Base-by-base conservation (phyloP, 805 yeast genomes). In the Clavispora phyllophila region DNA sequence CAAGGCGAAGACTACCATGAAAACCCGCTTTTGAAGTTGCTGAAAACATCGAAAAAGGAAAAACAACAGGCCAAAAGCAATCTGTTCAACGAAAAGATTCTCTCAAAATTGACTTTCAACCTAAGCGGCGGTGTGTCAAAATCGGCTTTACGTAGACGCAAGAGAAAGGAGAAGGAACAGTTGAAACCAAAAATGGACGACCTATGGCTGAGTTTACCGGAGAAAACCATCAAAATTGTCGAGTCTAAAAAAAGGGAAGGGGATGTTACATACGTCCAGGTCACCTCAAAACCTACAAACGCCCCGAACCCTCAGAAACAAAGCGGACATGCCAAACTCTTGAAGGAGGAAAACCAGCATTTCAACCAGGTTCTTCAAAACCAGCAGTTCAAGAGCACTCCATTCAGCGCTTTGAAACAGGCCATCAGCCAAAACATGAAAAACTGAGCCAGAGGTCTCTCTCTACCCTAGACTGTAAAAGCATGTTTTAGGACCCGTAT, bases 151-250 rank as follows among this genome's bases (percentile, higher is more conserved):
- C 73, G 87, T 56, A 73, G 87, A 50, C 81, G 82, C 53, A 78
- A 86, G 49, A 69, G 76, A 49, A 76, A 73, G 52, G 68, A 72
- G 38, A 76, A 75, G 52, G 84, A 83, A 43, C 78, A 81, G 50
- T 65, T 86, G 46, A 77, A 76, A 52, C 87, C 90, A 4, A 75
- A 80, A 53, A 73, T 85, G 77, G 69, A 73, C 41, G 93, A 85
- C 50, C 61, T 85, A 36, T 64, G 81, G 42, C 66, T 67, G 23
- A 78, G 76, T 14, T 65, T 85, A 40, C 72, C 72, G 2, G 74
- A 70, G 6, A 15, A 7, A 15, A 43, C 48, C 8, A 42, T 59
- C 15, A 54, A 50, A 18, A 38, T 53, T 15, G 56, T 55, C 6
- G 41, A 23, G 5, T 45, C 50, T 4, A 22, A 44, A 12, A 40